Base-by-base conservation (phyloP, 1,284 basidiomycete species). In the Anthracocystis setariae region DNA sequence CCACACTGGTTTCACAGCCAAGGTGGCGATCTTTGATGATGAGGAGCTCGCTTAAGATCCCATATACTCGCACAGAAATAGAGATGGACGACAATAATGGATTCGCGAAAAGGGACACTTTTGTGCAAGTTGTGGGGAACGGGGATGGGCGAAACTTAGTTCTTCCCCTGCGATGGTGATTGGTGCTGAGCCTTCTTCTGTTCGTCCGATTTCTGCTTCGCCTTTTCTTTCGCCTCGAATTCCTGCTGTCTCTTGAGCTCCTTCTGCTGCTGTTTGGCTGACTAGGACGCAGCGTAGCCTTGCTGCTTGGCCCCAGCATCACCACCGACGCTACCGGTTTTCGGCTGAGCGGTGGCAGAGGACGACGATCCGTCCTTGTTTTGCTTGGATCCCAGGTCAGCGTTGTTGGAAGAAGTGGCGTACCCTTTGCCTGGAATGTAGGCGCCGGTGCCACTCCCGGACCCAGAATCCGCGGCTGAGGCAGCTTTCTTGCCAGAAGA, bases 21-120 rank as follows among this genome's bases (percentile, higher is more conserved):
- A 87, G 81, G 90, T 90, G 0, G 91, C 91, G 5, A 90, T 92
- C 57, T 92, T 92, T 80, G 84, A 85, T 27, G 89, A 92, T 62
- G 91, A 92, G 29, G 24, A 61, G 20, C 52, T 81, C 1, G 65
- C 74, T n/a, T 80, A 68, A 42, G 21, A 13, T 27, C 33, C n/a
- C 29, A 29, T 18, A 29, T 4, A 29, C 23, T 10, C 25, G 17
- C 44, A 27, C 8, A 20, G 18, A 32, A 7, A 32, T 32, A 17
- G 44, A 7, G n/a, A 29, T 46, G 3, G 13, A 7, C 12, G 27
- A 32, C 12, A 46, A 27, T 46, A 27, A 32, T 24, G 10, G 44
- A 46, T 5, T 35, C 29, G 3, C 35, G 29, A 29, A 29, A 29
- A 5, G 29, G 29, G n/a, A n/a, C n/a, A n/a, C n/a, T n/a, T n/a